Evolutionary conservation across 306 rosid genomes (phyloP), one percentile per base, ranked within the genome.

Genomic region (Begonia masoniana): DNA sequence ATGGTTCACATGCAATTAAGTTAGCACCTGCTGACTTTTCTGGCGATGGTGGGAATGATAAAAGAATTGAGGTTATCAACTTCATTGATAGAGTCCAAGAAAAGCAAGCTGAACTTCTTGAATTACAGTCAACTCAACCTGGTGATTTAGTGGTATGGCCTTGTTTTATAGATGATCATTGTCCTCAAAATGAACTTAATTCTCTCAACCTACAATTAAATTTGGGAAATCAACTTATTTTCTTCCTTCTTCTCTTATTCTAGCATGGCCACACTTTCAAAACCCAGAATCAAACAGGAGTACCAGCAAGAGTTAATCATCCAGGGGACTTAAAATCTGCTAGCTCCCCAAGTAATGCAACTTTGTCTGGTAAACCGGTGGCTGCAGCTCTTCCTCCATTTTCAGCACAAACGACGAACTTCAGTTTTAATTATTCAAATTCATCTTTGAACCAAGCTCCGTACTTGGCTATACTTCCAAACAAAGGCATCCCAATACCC

Each of bases 401-500:
- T 64, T 69, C 94, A 31, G 66, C 69, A 1, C 75, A 66, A 56
- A 64, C 83, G 16, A 50, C 67, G 21, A 52, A 65, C 50, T 56
- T 71, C 64, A 69, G 67, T 68, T 71, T 65, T 62, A 68, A 56
- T 70, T 65, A 67, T 65, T 75, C 80, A 35, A 67, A 62, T 61
- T 50, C 66, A 62, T 50, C 77, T 36, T 60, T 69, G 61, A 72
- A 50, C 43, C 82, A 81, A 51, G 69, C 72, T 56, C 81, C 77
- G 1, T 73, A 73, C 66, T 52, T 74, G 63, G 70, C 82, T 50
- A 47, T 71, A 56, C 69, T 81, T 56, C 81, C 67, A 58, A 78
- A 72, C 63, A 81, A 72, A 50, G 82, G 76, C 41, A 78, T 76
- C 54, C 67, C 84, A 15, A 69, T 65, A 57, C 72, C 89, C 13